Conservation (phyloP, 495 filamentous ascomycete genomes). For the Aspergillus ellipticus region DNA sequence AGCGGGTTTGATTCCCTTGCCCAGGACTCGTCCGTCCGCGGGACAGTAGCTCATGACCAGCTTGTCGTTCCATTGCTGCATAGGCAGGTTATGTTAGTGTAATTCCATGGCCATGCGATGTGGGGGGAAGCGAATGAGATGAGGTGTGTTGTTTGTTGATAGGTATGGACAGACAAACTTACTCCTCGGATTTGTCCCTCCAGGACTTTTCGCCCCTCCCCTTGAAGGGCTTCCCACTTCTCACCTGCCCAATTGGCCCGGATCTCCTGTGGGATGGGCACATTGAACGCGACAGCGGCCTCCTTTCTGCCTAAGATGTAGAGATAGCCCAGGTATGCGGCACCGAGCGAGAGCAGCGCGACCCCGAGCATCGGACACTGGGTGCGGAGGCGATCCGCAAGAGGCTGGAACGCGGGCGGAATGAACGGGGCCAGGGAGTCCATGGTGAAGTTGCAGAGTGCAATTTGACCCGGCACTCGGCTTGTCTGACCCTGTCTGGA, state of each 20-base stretch:
- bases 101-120: neutral
- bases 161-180: conserved; percentile 12
- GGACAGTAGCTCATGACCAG: conserved; percentile 71
- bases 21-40: conserved; percentile 80
- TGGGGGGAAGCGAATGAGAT: neutral
- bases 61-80: conserved; percentile 40
- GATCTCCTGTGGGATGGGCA: conserved; percentile 57
- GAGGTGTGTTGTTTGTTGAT: neutral
- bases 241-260: conserved; percentile 51
- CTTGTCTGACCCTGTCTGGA: conserved; percentile 6
- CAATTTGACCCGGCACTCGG: conserved; percentile 12
- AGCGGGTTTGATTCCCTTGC: conserved; percentile 68
- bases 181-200: conserved; percentile 42
- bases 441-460: conserved; percentile 23
- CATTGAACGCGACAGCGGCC: conserved; percentile 52
- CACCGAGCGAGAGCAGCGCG: conserved; percentile 32
- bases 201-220: conserved; percentile 42
- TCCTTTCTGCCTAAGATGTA: conserved; percentile 37
- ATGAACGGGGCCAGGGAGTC: conserved; percentile 24
- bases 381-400: conserved; percentile 19
- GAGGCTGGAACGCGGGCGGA: conserved; percentile 22
- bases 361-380: conserved; percentile 23
- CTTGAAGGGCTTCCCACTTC: conserved; percentile 54
- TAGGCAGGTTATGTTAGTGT: neutral
- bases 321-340: conserved; percentile 34